These are phyloP conservation scores for Pseudogymnoascus destructans DNA, from an alignment of 2,329 filamentous ascomycete genomes.

Conservation along the genomic window DNA sequence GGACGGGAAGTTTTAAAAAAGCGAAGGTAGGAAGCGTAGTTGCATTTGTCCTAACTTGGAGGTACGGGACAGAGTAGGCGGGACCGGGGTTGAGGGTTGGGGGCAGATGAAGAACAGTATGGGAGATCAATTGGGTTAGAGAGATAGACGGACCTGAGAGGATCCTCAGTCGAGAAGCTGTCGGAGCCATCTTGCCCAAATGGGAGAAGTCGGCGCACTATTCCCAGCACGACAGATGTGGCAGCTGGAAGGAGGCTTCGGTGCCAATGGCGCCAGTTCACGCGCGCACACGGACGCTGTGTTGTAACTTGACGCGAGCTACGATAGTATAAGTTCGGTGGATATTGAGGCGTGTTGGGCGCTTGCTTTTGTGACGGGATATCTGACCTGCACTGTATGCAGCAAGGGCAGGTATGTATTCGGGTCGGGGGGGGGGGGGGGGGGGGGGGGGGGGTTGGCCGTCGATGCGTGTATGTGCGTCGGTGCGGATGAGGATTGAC, in stretches of 20 bases:
- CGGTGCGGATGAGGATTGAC: neutral
- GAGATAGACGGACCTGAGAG: conserved; percentile 24
- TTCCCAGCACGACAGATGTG: neutral
- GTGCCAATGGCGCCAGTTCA: neutral
- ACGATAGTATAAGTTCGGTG: neutral
- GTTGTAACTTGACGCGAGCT: neutral
- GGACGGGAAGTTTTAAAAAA: conserved; percentile 13
- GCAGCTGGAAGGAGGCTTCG: neutral
- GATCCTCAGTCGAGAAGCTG: conserved; percentile 26
- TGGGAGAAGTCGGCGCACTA: neutral
- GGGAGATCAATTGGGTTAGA: neutral
- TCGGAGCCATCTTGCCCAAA: conserved; percentile 25
- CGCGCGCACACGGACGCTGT: neutral
- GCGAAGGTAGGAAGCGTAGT: conserved; percentile 4
- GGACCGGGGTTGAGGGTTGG: conserved; percentile 7
- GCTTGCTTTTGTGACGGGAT: neutral
- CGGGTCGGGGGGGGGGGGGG: neutral
- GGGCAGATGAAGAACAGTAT: conserved; percentile 9
- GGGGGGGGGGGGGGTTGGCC: neutral
- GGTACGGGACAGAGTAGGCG: neutral
- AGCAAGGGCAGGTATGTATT: neutral
- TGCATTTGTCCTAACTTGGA: neutral
- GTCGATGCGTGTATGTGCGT: neutral
- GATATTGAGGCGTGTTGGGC: neutral
- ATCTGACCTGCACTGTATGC: neutral